Evolutionary conservation across 1,284 basidiomycete species (phyloP), one percentile per base, ranked within the genome.

Genomic region (Tilletia walkeri): DNA sequence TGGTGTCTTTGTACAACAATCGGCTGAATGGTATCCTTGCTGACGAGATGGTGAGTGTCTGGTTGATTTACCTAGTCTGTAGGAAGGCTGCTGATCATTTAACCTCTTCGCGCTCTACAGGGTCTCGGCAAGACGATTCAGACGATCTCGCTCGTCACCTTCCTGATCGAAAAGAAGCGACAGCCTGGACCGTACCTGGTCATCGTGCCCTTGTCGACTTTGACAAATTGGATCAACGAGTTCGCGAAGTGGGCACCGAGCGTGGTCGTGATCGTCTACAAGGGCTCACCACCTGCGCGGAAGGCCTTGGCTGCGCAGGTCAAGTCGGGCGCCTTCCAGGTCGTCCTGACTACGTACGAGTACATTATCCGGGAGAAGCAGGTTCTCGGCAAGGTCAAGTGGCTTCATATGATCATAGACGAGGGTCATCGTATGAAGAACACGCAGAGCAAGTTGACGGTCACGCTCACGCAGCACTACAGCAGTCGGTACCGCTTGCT

Each of bases 401-500:
- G 82, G 82, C 77, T 79, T 7, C 80, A 82, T 71, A 83, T 82
- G 82, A 84, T 84, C 72, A 83, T 84, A 66, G 82, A 84, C 74
- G 83, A 84, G 88, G 96, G 96, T 82, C 96, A 99, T 85, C 91
- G 96, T 82, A 95, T 99, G 94, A 99, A 99, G 87, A 99, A 99
- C 84, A 95, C 95, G 0, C 93, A 97, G 85, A 92, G 90, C 81
- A 98, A 98, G 86, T 89, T 99, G 39, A 89, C 91, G 1, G 90
- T 94, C 84, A 99, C 95, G 0, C 88, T 99, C 47, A 94, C 93
- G 24, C 92, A 92, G 72, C 92, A 92, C 85, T 99, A 99, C 84
- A 90, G 91, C 79, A 94, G 93, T 45, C 90, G 92, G 67, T 95
- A 94, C 85, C 92, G 96, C 67, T 90, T 99, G 73, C 95, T 99